These are phyloP conservation scores for Xylariaceae sp. DNA, from an alignment of 2,329 filamentous ascomycete genomes.

Conservation along the genomic window DNA sequence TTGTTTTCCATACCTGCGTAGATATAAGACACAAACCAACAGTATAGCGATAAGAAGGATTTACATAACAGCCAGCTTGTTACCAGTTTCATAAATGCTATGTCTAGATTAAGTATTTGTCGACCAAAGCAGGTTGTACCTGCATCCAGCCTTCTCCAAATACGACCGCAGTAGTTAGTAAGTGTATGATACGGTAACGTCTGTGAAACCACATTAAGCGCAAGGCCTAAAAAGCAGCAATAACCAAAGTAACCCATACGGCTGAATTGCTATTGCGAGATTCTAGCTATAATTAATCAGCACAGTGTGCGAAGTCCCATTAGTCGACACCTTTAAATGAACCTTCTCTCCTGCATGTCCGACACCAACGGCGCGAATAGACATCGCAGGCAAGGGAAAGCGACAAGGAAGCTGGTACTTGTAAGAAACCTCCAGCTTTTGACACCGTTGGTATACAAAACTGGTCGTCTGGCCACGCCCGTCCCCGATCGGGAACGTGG, in stretches of 20 bases:
- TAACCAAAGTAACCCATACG: slow-evolving; percentile 3
- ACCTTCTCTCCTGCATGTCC: not conserved
- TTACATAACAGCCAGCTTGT: too few species aligned
- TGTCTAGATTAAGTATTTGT: too few species aligned
- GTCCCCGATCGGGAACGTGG: slow-evolving; percentile 25
- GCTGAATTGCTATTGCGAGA: slow-evolving; percentile 10
- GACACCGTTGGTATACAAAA: slow-evolving; percentile 27
- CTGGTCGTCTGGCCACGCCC: slow-evolving; percentile 28
- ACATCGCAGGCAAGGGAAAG: not conserved
- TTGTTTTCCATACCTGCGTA: too few species aligned
- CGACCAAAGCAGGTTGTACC: too few species aligned
- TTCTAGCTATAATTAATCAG: slow-evolving; percentile 25
- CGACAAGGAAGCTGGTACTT: slow-evolving; percentile 23
- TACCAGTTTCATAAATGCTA: too few species aligned
- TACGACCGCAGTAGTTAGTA: too few species aligned
- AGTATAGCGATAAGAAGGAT: too few species aligned
- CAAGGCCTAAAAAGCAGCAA: too few species aligned
- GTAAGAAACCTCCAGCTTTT: slow-evolving; percentile 31
- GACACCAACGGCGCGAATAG: not conserved
- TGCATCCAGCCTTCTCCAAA: too few species aligned
- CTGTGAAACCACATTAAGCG: too few species aligned
- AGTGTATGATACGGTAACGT: too few species aligned
- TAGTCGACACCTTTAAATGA: not conserved
- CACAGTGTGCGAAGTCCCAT: slow-evolving; percentile 10
- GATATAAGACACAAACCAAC: too few species aligned